These are phyloP conservation scores for Jamesozyma lodderae DNA, from an alignment of 805 yeast genomes.

Conservation along the genomic window DNA sequence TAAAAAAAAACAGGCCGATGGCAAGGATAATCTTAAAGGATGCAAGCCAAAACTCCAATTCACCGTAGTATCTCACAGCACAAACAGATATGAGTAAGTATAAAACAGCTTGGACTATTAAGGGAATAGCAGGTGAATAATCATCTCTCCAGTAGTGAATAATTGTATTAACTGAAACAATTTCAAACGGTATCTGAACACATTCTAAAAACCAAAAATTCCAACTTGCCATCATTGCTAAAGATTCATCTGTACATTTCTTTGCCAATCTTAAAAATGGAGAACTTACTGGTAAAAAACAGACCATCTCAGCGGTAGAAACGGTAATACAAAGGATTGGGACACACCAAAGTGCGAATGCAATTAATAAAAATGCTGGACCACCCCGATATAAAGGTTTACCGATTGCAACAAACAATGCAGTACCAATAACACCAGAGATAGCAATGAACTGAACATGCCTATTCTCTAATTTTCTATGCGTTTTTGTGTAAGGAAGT, in stretches of 20 bases:
- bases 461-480: slow-evolving; percentile 48
- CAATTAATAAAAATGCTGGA: slow-evolving; percentile 56
- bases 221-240: slow-evolving; percentile 71
- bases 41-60: slow-evolving; percentile 71
- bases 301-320: slow-evolving; percentile 70
- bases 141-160: slow-evolving; percentile 76
- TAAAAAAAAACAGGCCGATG: slow-evolving; percentile 64
- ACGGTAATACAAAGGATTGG: slow-evolving; percentile 61
- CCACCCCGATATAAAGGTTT: slow-evolving; percentile 57
- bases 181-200: slow-evolving; percentile 73
- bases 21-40: slow-evolving; percentile 67
- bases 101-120: slow-evolving; percentile 54
- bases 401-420: slow-evolving; percentile 67
- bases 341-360: slow-evolving; percentile 59
- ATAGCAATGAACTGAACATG: slow-evolving; percentile 74
- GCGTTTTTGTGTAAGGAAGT: slow-evolving; percentile 24
- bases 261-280: slow-evolving; percentile 72
- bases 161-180: slow-evolving; percentile 69
- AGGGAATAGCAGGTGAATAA: slow-evolving; percentile 61
- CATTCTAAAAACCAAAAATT: slow-evolving; percentile 71
- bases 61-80: slow-evolving; percentile 73
- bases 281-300: slow-evolving; percentile 65
- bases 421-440: slow-evolving; percentile 79
- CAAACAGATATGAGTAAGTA: slow-evolving; percentile 58
- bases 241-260: slow-evolving; percentile 64